Conservation (phyloP, 1,284 basidiomycete species). For the Boletellus deceptivus region DNA sequence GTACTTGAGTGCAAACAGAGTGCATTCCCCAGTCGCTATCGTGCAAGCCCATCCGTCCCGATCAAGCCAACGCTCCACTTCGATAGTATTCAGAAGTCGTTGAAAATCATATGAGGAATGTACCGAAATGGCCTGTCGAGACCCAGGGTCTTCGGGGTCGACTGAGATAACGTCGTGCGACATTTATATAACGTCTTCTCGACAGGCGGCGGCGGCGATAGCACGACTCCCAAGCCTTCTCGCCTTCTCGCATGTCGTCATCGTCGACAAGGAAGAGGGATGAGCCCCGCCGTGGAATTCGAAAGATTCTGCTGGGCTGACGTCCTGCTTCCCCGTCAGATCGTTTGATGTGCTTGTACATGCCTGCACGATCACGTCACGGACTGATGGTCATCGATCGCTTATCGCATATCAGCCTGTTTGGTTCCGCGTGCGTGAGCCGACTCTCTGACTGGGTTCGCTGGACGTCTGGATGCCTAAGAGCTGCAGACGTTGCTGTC, state of each 20-base stretch:
- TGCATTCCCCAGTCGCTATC: too few species aligned
- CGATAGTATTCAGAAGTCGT: too few species aligned
- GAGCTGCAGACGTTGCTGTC: conserved; percentile 2
- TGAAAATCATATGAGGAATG: too few species aligned
- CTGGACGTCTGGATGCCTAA: neutral
- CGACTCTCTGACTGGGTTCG: too few species aligned
- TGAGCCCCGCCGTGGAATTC: neutral
- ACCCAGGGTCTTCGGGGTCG: neutral
- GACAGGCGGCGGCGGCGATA: too few species aligned
- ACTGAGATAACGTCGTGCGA: neutral
- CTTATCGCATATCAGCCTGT: conserved; percentile 2
- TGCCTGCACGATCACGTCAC: neutral
- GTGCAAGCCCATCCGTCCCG: too few species aligned
- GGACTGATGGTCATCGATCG: neutral
- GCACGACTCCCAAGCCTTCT: neutral
- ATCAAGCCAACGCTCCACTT: too few species aligned
- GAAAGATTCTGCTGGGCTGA: conserved; percentile 5
- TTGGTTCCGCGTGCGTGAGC: conserved; percentile 13
- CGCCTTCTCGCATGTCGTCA: too few species aligned
- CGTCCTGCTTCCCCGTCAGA: conserved; percentile 11
- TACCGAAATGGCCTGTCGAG: too few species aligned
- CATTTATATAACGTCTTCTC: neutral
- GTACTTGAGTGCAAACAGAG: too few species aligned
- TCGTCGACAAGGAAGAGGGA: neutral
- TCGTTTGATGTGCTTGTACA: neutral